These are phyloP conservation scores for Lycium ferocissimum DNA, from an alignment of 257 asterid species.

Conservation along the genomic window DNA sequence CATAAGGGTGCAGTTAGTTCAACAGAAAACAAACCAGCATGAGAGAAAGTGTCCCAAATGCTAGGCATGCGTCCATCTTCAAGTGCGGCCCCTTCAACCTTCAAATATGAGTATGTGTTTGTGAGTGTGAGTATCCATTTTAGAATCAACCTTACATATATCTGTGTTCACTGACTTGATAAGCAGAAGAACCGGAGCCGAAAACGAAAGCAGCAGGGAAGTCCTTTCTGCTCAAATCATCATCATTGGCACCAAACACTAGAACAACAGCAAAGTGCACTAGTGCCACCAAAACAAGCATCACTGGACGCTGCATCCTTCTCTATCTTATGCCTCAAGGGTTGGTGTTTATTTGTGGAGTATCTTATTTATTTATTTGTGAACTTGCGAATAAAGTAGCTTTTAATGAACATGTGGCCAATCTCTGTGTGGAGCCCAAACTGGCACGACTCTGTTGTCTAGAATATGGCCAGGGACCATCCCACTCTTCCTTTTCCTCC, in stretches of 20 bases:
- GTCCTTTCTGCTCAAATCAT: constrained; percentile 29
- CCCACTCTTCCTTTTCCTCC: no score
- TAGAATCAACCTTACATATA: no score
- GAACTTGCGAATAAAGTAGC: no score
- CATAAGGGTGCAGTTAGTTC: no score
- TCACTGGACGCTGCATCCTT: neutral
- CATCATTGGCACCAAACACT: no score
- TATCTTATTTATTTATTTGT: no score
- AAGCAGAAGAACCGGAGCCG: constrained; percentile 34
- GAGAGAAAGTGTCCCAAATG: constrained; percentile 52
- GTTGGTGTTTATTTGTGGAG: neutral
- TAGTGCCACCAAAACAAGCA: neutral
- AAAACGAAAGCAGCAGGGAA: constrained; percentile 33
- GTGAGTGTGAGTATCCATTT: neutral
- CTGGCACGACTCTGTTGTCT: no score
- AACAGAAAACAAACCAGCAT: constrained; percentile 39
- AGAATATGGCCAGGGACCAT: no score
- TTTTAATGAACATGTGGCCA: no score
- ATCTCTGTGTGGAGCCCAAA: no score
- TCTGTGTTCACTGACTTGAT: no score
- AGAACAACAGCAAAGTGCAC: no score
- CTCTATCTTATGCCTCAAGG: neutral
- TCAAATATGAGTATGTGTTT: neutral
- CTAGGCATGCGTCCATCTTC: constrained; percentile 53
- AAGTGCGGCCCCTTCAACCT: constrained; percentile 51